phyloP scores from a whole-genome alignment of 805 yeast species.

The Wilhelminamyces savonicus region DNA sequence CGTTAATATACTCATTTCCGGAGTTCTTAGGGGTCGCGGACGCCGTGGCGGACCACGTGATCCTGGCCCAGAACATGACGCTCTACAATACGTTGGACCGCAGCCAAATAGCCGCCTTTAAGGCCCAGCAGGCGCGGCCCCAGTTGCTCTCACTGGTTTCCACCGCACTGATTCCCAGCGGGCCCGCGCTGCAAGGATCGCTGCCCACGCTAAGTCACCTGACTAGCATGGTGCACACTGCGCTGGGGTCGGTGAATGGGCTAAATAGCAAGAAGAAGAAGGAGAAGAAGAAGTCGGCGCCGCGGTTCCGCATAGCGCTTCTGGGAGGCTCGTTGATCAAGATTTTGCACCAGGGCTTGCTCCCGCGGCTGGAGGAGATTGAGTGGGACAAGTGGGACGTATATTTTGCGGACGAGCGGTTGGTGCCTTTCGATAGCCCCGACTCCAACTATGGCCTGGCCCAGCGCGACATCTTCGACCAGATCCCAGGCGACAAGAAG shows the following conservation, averaged over 20 bases:
- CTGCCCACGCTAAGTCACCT: neutral
- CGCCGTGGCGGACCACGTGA: slow-evolving; percentile 93
- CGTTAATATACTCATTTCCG: slow-evolving; percentile 87
- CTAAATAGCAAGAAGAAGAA: slow-evolving; percentile 26
- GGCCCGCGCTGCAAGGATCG: neutral
- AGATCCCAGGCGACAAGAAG: slow-evolving; percentile 42
- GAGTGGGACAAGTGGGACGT: slow-evolving; percentile 95
- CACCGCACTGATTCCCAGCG: no score
- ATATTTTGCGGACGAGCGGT: slow-evolving; percentile 92
- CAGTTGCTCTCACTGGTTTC: slow-evolving; percentile 8
- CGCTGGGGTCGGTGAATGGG: slow-evolving; percentile 9
- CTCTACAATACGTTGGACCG: slow-evolving; percentile 40
- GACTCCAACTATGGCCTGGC: slow-evolving; percentile 91
- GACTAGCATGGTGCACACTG: no score
- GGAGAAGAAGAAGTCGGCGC: slow-evolving; percentile 50
- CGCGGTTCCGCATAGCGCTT: slow-evolving; percentile 82
- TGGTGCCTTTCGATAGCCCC: slow-evolving; percentile 77
- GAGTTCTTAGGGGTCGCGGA: slow-evolving; percentile 88
- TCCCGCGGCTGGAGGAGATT: slow-evolving; percentile 62
- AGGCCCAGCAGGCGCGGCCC: slow-evolving; percentile 14
- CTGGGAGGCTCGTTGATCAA: slow-evolving; percentile 90
- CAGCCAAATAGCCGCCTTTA: slow-evolving; percentile 23
- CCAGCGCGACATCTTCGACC: slow-evolving; percentile 74
- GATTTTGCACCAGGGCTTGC: slow-evolving; percentile 80
- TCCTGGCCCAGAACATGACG: slow-evolving; percentile 78